Evolutionary conservation across 345 rosid species (phyloP).

Genomic region (Anacardium occidentale): DNA sequence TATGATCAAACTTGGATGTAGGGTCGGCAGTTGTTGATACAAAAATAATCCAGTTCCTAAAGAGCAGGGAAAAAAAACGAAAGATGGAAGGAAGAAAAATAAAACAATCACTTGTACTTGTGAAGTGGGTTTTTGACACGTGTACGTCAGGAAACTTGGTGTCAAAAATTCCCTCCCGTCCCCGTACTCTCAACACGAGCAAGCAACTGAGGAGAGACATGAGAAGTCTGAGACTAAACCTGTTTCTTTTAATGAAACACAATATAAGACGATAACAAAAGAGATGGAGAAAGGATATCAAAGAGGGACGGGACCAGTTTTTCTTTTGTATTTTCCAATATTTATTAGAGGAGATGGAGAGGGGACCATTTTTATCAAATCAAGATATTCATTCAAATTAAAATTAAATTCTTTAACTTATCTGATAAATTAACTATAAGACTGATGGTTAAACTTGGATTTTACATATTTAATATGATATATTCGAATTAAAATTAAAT

Average conservation of each 20-base stretch:
- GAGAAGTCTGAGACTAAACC: slow-evolving; percentile 22
- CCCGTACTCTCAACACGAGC: slow-evolving; percentile 23
- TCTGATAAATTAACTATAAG: too few relatives aligned
- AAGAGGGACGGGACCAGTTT: slow-evolving; percentile 38
- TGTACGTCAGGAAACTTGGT: slow-evolving; percentile 26
- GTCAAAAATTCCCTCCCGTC: neutral
- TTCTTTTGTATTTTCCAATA: neutral
- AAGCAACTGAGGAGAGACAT: slow-evolving; percentile 22
- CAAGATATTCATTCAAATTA: too few relatives aligned
- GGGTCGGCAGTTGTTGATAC: too few relatives aligned
- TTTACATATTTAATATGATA: too few relatives aligned
- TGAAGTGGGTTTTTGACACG: slow-evolving; percentile 39
- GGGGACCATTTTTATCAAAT: slow-evolving; percentile 38
- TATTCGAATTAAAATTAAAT: too few relatives aligned
- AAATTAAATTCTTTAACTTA: too few relatives aligned
- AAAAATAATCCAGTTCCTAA: slow-evolving; percentile 9
- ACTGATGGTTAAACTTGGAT: too few relatives aligned
- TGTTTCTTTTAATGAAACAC: slow-evolving; percentile 58
- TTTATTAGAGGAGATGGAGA: neutral
- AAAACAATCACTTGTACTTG: slow-evolving; percentile 15
- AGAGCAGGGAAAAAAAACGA: slow-evolving; percentile 17
- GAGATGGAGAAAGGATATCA: neutral
- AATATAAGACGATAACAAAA: slow-evolving; percentile 13
- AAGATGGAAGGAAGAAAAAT: neutral
- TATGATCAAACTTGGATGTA: neutral